Evolutionary conservation across 306 rosid genomes (phyloP), one percentile per base, ranked within the genome.

Genomic region (Glycine latifolia): DNA sequence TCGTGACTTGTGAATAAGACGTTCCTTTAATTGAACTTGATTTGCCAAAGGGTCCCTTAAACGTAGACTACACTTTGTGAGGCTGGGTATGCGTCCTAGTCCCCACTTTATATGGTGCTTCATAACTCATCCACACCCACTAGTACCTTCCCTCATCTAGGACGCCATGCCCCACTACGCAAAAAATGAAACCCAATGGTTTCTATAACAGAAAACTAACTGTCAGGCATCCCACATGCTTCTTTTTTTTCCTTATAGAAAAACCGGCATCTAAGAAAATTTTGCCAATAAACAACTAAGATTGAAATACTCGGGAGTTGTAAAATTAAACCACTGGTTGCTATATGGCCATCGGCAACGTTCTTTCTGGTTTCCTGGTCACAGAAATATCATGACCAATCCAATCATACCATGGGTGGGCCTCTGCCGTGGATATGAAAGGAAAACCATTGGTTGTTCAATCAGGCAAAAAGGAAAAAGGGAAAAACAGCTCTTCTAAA

Each of bases 21-120:
- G 53, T 73, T 73, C 31, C 56, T 79, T 85, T 73, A 73, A 65
- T 83, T 72, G 67, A 39, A 67, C 75, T 74, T 87, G 56, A 71
- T 76, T 81, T 72, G 56, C 33, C 58, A 12, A 13, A 49, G 37
- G 89, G 84, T 63, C 89, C 87, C 89, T 62, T 82, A 20, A 55
- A 79, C 74, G 67, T 71, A 71, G 83, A 63, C 75, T 81, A 73
- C 90, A 87, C 89, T 86, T 74, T 85, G 85, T 83, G 85, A 73
- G 89, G 87, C 83, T 84, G 12, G 75, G 77, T 67, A 31, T 48
- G 86, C 9, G 79, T 87, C 83, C 85, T 67, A 77, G 76, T 87
- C 55, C 74, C 86, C 84, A 77, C 74, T 62, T 69, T 74, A 80
- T 35, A 74, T 56, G 76, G 81, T 56, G 35, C 62, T 35, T 61